Percentiles rank a stretch among this genome's conserved stretches.
Conservation (phyloP, 2,329 filamentous ascomycete genomes). For the Didymella keratinophila region DNA sequence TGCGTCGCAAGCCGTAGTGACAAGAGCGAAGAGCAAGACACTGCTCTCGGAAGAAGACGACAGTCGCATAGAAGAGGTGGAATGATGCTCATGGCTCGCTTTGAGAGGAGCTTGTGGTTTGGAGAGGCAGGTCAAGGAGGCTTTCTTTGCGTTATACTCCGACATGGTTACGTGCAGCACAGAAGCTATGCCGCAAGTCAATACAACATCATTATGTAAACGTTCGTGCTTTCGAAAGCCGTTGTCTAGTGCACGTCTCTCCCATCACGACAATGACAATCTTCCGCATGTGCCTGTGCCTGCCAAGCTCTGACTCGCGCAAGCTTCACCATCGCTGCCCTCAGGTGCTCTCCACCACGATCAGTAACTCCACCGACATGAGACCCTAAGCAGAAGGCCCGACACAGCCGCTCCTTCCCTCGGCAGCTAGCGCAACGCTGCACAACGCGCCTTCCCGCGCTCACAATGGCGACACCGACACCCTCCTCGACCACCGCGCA, state of each 20-base stretch:
- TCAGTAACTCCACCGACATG: slow-evolving; percentile 20
- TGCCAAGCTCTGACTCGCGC: slow-evolving; percentile 40
- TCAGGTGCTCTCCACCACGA: slow-evolving; percentile 7
- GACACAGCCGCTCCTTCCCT: neutral
- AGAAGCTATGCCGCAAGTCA: neutral
- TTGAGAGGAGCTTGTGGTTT: neutral
- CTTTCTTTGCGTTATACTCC: slow-evolving; percentile 5
- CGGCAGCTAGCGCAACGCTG: slow-evolving; percentile 5
- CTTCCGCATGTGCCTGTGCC: neutral
- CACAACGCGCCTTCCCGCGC: neutral
- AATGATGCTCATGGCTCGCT: slow-evolving; percentile 25
- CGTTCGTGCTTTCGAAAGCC: neutral
- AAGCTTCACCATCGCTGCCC: slow-evolving; percentile 10
- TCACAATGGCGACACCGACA: slow-evolving; percentile 48
- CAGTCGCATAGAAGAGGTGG: slow-evolving; percentile 35
- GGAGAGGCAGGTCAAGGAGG: neutral
- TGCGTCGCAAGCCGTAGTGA: slow-evolving; percentile 5
- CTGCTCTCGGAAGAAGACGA: slow-evolving; percentile 35
- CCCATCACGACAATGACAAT: neutral
- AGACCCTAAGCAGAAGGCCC: slow-evolving; percentile 9
- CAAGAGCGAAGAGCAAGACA: slow-evolving; percentile 27
- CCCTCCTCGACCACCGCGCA: slow-evolving; percentile 49
- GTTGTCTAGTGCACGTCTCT: neutral
- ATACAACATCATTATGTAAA: neutral
- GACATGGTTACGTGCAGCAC: neutral